Evolutionary conservation across 805 yeast species (phyloP), one percentile per base, ranked within the genome.

Genomic region (Ogataea kodamae): DNA sequence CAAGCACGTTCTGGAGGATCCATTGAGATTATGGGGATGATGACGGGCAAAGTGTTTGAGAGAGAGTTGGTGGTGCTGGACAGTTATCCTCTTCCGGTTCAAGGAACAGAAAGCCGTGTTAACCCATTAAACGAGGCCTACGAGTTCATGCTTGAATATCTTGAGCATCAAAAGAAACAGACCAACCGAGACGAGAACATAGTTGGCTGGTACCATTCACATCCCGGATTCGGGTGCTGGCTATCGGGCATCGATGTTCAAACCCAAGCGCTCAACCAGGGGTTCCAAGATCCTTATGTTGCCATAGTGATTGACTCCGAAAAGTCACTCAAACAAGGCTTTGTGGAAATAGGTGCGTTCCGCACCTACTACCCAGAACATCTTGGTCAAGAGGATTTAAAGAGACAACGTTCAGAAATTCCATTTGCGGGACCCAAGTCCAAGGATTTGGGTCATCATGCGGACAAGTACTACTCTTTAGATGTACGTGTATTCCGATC

Each of bases 211-310:
- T 90, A 92, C 60, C 97, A 70, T 59, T 87, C 90, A 5, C 98
- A 90, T 58, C 98, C 98, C 0, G 96, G 96, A 0, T 90, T 88
- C 57, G 97, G 96, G 11, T 89, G 97, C 57, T 90, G 97, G 96
- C 61, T 90, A 26, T 80, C 92, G 35, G 94, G 92, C 4, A 87
- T 90, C 23, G 97, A 90, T 59, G 95, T 92, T 20, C 79, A 84
- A 27, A 90, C 97, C 0, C 97, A 90, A 55, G 59, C 67, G 14
- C 69, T 87, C 53, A 87, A 89, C 50, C 97, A 88, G 59, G 76
- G 74, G 37, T 87, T 78, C 53, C 96, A 88, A 56, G 97, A 88
- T 49, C 97, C 97, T 1, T 88, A 84, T 52, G 65, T 88, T 38
- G 96, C 96, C 0, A 65, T 88, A 18, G 96, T 88, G 6, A 72